A percentile compares a stretch with the other conserved stretches of the same genome.
Evolutionary conservation across 768 basidiomycete species (phyloP).

Genomic region (Coprinopsis cinerea): DNA sequence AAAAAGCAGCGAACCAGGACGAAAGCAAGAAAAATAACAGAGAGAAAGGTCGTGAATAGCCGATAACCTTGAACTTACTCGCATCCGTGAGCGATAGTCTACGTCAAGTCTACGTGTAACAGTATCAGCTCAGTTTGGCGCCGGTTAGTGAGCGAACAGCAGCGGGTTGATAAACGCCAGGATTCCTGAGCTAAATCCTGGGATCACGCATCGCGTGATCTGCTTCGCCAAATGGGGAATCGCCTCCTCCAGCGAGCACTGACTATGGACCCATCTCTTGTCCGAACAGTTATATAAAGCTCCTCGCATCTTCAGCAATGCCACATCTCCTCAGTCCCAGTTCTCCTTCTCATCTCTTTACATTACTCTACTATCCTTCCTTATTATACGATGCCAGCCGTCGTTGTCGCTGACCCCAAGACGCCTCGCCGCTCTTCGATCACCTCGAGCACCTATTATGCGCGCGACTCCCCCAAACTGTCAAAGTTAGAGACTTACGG

Average conservation of each 20-base stretch:
- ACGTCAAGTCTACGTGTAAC: too few species aligned
- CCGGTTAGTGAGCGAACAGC: too few species aligned
- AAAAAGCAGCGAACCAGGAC: too few species aligned
- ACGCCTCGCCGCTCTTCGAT: conserved; percentile 6
- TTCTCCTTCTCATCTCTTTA: not conserved
- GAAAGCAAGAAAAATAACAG: too few species aligned
- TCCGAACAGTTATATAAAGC: conserved; percentile 11
- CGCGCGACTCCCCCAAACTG: conserved; percentile 1
- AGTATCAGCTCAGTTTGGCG: too few species aligned
- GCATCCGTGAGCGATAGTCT: too few species aligned
- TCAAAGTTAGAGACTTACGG: conserved; percentile 9
- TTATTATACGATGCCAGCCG: conserved; percentile 5
- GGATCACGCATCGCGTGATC: too few species aligned
- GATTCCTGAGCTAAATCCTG: too few species aligned
- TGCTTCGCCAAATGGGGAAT: not conserved
- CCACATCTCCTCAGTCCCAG: not conserved
- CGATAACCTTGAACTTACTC: too few species aligned
- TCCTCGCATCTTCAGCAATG: not conserved
- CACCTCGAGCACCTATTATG: not conserved
- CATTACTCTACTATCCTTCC: conserved; percentile 6
- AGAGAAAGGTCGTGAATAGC: too few species aligned
- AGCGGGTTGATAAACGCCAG: too few species aligned
- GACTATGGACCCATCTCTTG: not conserved
- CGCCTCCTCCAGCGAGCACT: not conserved
- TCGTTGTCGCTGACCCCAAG: not conserved